A percentile compares a stretch with the other conserved stretches of the same genome.
Evolutionary conservation across 169 alveolate species (phyloP).

Genomic region (Eimeria brunetti): DNA sequence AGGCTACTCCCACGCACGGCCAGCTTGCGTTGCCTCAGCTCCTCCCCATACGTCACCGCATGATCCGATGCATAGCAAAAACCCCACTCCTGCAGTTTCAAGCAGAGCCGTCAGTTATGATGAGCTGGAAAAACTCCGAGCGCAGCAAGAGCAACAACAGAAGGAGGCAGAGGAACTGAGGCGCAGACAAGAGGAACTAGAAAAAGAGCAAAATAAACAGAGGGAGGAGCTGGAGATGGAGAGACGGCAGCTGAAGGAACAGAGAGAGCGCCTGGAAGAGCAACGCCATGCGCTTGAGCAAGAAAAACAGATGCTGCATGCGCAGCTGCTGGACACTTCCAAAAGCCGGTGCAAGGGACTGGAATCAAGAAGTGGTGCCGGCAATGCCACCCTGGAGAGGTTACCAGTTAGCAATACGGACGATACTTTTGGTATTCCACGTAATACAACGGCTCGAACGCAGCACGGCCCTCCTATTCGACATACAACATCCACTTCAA

Average conservation of each 20-base stretch:
- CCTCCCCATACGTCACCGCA: not conserved
- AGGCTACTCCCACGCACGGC: not conserved
- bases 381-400: slow-evolving; percentile 1
- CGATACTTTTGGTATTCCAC: not conserved
- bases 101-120: slow-evolving; percentile 46
- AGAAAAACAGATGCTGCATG: slow-evolving; percentile 43
- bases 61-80: slow-evolving; percentile 17
- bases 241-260: slow-evolving; percentile 43
- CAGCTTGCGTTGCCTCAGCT: slow-evolving; percentile 21
- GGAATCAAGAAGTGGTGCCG: not conserved
- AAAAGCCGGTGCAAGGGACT: not conserved
- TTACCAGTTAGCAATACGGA: slow-evolving; percentile 19
- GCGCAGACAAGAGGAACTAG: slow-evolving; percentile 65
- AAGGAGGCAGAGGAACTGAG: slow-evolving; percentile 29
- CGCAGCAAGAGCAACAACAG: slow-evolving; percentile 58
- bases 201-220: slow-evolving; percentile 34
- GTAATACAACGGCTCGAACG: slow-evolving; percentile 9
- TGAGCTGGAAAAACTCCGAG: slow-evolving; percentile 24
- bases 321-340: slow-evolving; percentile 2
- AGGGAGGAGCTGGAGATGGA: slow-evolving; percentile 43
- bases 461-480: slow-evolving; percentile 19
- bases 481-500: slow-evolving; percentile 47
- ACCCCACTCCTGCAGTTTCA: not conserved
- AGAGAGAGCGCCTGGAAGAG: slow-evolving; percentile 42
- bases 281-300: slow-evolving; percentile 50